Conservation (phyloP, 208 protist genomes). For the Trypanosoma scelopori region DNA sequence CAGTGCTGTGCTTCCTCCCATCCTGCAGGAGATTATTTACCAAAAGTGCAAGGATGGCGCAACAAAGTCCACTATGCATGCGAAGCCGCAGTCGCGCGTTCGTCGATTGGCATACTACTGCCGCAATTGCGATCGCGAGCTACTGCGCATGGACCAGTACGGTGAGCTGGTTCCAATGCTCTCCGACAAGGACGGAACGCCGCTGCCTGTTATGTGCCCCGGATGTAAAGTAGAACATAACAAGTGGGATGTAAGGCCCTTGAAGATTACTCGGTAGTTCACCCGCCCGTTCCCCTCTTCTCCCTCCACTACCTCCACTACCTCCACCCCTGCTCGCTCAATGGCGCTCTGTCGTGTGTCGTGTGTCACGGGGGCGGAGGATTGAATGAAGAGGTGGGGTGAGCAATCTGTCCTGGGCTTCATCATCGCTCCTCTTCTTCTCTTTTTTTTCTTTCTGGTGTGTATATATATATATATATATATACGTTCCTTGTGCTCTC, state of each 20-base stretch:
- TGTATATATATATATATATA: neutral
- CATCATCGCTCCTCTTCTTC: neutral
- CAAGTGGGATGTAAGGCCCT: slow-evolving; percentile 69
- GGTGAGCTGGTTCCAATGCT: slow-evolving; percentile 83
- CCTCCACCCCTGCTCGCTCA: neutral
- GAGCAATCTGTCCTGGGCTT: neutral
- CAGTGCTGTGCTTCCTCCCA: slow-evolving; percentile 1
- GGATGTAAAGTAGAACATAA: slow-evolving; percentile 74
- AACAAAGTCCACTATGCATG: neutral
- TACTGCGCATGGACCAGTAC: slow-evolving; percentile 72
- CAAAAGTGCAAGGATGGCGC: slow-evolving; percentile 20
- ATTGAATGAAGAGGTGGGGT: neutral
- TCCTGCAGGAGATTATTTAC: slow-evolving; percentile 30
- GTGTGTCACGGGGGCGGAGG: neutral
- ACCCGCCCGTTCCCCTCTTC: neutral
- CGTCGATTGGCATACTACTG: slow-evolving; percentile 69
- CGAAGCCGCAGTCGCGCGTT: neutral
- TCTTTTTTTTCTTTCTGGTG: neutral
- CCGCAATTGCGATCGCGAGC: slow-evolving; percentile 53
- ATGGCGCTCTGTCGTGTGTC: neutral
- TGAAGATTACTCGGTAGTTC: slow-evolving; percentile 15
- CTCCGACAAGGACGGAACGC: slow-evolving; percentile 50
- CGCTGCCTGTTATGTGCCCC: slow-evolving; percentile 75
- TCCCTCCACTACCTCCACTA: too few species aligned
- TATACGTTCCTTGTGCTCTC: neutral